These are phyloP conservation scores for Xylogone sp. DNA, from an alignment of 2,329 filamentous ascomycete species.

Conservation along the genomic window DNA sequence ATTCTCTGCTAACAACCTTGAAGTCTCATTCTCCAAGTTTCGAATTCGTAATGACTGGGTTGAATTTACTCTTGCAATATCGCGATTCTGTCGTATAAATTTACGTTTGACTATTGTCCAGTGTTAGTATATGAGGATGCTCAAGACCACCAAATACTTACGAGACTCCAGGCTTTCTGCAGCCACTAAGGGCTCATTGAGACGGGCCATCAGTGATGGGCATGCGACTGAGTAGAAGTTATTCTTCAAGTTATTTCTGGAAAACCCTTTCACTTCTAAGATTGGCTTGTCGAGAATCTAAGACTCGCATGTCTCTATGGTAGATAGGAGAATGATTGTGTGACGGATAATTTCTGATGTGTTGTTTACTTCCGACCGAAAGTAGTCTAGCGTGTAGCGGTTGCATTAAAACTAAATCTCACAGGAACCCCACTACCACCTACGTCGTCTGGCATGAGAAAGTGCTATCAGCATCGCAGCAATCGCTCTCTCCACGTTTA, in stretches of 20 bases:
- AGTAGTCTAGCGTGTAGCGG: constrained; percentile 5
- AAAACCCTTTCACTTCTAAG: not conserved
- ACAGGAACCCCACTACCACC: not conserved
- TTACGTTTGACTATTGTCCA: constrained; percentile 63
- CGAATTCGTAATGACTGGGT: constrained; percentile 74
- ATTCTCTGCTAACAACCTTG: constrained; percentile 74
- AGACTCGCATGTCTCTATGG: not conserved
- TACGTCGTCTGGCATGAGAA: not conserved
- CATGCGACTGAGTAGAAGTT: constrained; percentile 20
- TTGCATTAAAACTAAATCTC: not conserved
- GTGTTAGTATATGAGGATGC: constrained; percentile 9
- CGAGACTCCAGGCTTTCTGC: constrained; percentile 68
- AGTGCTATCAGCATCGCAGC: too few species aligned
- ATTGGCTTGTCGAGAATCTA: not conserved
- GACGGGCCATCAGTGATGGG: constrained; percentile 61
- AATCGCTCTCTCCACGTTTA: too few species aligned
- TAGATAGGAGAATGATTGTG: not conserved
- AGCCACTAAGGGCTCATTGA: constrained; percentile 70
- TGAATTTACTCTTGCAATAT: constrained; percentile 77
- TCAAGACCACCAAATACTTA: constrained; percentile 41
- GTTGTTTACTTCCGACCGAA: constrained; percentile 27
- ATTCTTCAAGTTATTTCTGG: not conserved
- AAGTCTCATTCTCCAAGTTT: constrained; percentile 70
- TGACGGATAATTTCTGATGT: constrained; percentile 3
- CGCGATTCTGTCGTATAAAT: constrained; percentile 79